Conservation (phyloP, 129 eudicot species). For the Deinandra increscens region DNA sequence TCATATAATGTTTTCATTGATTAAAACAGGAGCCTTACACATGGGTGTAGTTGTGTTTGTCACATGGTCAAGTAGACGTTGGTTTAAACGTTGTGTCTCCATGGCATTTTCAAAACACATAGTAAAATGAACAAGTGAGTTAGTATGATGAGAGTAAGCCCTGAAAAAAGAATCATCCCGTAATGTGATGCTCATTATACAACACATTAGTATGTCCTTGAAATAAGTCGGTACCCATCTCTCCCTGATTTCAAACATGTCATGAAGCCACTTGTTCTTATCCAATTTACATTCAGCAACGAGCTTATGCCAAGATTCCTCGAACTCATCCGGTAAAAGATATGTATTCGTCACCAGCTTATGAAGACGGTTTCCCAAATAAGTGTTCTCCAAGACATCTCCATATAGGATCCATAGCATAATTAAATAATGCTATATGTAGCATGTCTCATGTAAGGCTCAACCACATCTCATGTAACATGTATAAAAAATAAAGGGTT, state of each 20-base stretch:
- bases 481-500: too few relatives aligned
- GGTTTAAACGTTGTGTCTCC: background rate
- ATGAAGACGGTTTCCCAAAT: background rate
- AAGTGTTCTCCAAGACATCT: background rate
- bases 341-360: background rate
- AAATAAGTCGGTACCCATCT: slow-evolving; percentile 3
- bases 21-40: background rate
- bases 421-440: too few relatives aligned
- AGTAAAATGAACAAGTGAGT: background rate
- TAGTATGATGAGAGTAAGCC: background rate
- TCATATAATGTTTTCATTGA: too few relatives aligned
- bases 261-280: background rate
- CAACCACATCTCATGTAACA: too few relatives aligned
- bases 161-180: background rate
- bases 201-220: slow-evolving; percentile 5
- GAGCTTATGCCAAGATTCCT: slow-evolving; percentile 1
- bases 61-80: background rate
- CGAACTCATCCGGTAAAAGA: background rate
- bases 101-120: background rate
- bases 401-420: too few relatives aligned
- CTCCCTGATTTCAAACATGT: slow-evolving; percentile 8
- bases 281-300: background rate
- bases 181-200: background rate
- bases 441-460: too few relatives aligned
- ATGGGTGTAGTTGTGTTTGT: background rate